Conservation (phyloP, 306 rosid genomes). For the Senna tora region DNA sequence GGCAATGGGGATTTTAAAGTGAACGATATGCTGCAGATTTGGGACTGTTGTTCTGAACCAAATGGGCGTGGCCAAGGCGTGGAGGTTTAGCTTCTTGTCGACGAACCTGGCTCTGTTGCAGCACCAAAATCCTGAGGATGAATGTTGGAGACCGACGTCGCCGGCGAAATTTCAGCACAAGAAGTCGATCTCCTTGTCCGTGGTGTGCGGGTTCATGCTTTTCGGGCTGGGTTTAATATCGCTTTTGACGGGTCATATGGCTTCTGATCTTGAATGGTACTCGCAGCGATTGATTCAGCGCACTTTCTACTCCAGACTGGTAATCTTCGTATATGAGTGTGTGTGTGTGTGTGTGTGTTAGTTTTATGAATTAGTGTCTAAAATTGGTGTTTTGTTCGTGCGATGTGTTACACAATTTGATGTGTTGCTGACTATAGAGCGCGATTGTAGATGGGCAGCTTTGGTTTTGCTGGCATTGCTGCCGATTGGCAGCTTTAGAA, state of each 20-base stretch:
- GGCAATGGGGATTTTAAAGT: slow-evolving; percentile 17
- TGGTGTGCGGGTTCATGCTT: slow-evolving; percentile 78
- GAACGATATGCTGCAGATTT: slow-evolving; percentile 32
- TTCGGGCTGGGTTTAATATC: slow-evolving; percentile 83
- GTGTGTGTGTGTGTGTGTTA: no score
- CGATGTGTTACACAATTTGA: neutral
- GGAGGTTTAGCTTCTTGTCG: slow-evolving; percentile 61
- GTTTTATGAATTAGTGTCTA: neutral
- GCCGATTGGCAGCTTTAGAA: neutral
- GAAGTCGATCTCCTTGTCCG: slow-evolving; percentile 62
- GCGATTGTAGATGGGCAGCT: neutral
- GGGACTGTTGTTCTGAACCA: slow-evolving; percentile 34
- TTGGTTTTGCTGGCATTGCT: slow-evolving; percentile 9
- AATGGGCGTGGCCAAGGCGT: slow-evolving; percentile 60
- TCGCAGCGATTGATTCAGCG: slow-evolving; percentile 71
- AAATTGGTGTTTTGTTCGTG: neutral
- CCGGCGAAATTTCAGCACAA: slow-evolving; percentile 42
- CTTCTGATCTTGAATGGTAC: slow-evolving; percentile 96
- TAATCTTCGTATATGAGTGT: slow-evolving; percentile 2
- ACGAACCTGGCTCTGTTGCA: slow-evolving; percentile 72
- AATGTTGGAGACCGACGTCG: slow-evolving; percentile 53
- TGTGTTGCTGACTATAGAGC: neutral
- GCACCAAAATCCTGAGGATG: slow-evolving; percentile 47
- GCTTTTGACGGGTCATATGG: slow-evolving; percentile 85
- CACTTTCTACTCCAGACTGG: slow-evolving; percentile 63